A percentile compares a stretch with the other conserved stretches of the same genome.
phyloP scores from a whole-genome alignment of 352 stramenopile species.

The Phytophthora citricola region DNA sequence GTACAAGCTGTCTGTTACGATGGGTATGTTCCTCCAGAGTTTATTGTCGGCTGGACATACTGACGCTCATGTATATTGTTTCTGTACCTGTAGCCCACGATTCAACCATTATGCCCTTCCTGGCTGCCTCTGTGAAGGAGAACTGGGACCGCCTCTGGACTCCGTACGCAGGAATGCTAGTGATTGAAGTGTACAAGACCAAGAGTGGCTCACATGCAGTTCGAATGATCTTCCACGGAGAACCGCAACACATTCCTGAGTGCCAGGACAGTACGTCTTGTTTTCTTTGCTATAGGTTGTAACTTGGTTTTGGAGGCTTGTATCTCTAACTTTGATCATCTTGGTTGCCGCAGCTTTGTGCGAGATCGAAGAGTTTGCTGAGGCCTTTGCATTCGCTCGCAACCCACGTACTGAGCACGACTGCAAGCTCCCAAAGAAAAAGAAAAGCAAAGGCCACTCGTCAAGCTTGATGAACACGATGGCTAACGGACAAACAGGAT shows the following conservation, averaged over 20 bases:
- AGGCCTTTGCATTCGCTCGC: slow-evolving; percentile 66
- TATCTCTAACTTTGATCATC: not conserved
- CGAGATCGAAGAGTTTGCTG: slow-evolving; percentile 64
- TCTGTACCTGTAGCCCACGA: slow-evolving; percentile 51
- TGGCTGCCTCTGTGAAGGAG: slow-evolving; percentile 70
- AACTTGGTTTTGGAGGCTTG: not conserved
- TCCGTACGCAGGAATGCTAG: slow-evolving; percentile 80
- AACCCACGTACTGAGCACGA: slow-evolving; percentile 54
- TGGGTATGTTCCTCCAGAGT: slow-evolving; percentile 51
- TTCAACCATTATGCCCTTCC: slow-evolving; percentile 88
- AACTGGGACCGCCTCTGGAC: slow-evolving; percentile 89
- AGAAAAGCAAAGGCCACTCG: slow-evolving; percentile 23
- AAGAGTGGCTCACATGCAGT: slow-evolving; percentile 59
- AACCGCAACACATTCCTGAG: slow-evolving; percentile 73
- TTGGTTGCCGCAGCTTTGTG: slow-evolving; percentile 47
- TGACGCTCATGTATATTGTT: slow-evolving; percentile 1
- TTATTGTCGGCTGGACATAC: not conserved
- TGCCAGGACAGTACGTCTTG: slow-evolving; percentile 69
- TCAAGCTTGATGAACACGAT: slow-evolving; percentile 35
- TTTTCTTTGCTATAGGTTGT: not conserved
- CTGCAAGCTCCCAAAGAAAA: slow-evolving; percentile 51
- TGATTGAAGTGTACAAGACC: slow-evolving; percentile 85
- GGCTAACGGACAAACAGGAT: slow-evolving; percentile 11
- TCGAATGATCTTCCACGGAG: slow-evolving; percentile 80
- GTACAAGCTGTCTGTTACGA: slow-evolving; percentile 76